Base-by-base conservation (phyloP, 148 eudicot species). In the Selenicereus undatus region DNA sequence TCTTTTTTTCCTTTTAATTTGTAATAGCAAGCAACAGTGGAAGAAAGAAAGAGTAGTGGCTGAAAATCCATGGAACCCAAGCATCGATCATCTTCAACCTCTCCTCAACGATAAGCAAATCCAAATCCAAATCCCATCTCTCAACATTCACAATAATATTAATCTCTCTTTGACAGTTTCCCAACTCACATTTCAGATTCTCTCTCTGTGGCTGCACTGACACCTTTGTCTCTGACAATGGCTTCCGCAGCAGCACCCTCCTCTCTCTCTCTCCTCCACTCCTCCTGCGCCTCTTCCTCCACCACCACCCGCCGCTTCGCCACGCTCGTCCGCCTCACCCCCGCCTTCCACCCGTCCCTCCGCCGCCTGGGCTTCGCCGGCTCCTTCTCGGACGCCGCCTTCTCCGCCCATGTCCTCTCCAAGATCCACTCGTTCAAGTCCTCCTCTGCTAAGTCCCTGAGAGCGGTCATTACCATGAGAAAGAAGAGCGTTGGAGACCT, bases 401-500 rank as follows among this genome's bases (percentile, higher is more conserved):
- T 94, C 76, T 52, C 84, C 48, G 74, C 71, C 85, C 98, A 90
- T 73, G 89, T 91, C 2, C 81, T 88, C 3, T 82, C 93, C 27
- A 93, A 87, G 72, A 84, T 87, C 76, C 84, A 78, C 26, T 83
- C 96, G 11, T 36, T 85, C 62, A 85, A 75, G 58, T 21, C 81
- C 2, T 51, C 68, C 1, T 48, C 65, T 3, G 82, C 79, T 0
- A 90, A 85, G 70, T 84, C 91, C 6, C 81, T 89, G 10, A 87
- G 93, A 56, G 90, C 90, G 21, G 91, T 91, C 11, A 90, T 82
- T 27, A 64, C 89, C 17, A 94, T 92, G 95, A 92, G 89, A 18
- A 95, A 95, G 90, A 95, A 86, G 93, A 93, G 97, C 76, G 97
- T 95, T 2, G 93, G 98, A 17, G 88, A 89, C 30, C 84, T 95